Evolutionary conservation across 2,329 filamentous ascomycete species (phyloP).

Genomic region (Cordyceps javanica): DNA sequence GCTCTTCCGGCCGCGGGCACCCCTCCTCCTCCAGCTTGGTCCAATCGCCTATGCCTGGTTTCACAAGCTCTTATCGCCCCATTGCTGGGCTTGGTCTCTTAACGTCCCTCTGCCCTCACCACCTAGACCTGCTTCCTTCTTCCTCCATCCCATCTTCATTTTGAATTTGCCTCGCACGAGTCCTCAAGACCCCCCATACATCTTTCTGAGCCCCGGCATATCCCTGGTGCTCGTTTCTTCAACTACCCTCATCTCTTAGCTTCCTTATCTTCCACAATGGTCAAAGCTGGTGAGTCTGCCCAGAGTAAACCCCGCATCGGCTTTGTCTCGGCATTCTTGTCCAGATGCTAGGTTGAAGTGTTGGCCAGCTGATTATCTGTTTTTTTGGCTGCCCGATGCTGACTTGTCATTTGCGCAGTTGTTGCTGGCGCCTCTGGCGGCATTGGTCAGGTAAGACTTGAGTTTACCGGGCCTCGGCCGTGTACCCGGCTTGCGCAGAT

Average conservation of each 20-base stretch:
- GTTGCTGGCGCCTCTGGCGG: conserved; percentile 96
- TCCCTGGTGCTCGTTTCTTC: background rate
- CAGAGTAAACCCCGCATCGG: conserved; percentile 14
- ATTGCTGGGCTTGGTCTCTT: background rate
- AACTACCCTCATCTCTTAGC: background rate
- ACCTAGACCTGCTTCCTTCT: background rate
- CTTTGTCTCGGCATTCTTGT: conserved; percentile 1
- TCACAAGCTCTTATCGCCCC: conserved; percentile 9
- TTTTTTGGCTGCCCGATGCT: background rate
- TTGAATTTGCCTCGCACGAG: background rate
- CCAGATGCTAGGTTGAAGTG: background rate
- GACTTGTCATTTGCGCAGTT: conserved; percentile 35
- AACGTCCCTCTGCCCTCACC: background rate
- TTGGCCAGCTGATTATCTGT: background rate
- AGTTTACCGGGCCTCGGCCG: background rate
- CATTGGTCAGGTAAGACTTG: conserved; percentile 79
- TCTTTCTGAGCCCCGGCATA: background rate
- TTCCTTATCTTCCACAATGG: conserved; percentile 28
- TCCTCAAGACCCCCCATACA: background rate
- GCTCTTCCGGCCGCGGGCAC: background rate
- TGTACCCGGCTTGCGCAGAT: background rate
- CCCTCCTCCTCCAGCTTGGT: background rate
- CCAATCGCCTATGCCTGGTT: conserved; percentile 10
- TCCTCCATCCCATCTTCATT: conserved; percentile 8
- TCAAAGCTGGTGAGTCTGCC: conserved; percentile 51